Conservation (phyloP, 2,329 filamentous ascomycete genomes). For the Diaporthe citriasiana region DNA sequence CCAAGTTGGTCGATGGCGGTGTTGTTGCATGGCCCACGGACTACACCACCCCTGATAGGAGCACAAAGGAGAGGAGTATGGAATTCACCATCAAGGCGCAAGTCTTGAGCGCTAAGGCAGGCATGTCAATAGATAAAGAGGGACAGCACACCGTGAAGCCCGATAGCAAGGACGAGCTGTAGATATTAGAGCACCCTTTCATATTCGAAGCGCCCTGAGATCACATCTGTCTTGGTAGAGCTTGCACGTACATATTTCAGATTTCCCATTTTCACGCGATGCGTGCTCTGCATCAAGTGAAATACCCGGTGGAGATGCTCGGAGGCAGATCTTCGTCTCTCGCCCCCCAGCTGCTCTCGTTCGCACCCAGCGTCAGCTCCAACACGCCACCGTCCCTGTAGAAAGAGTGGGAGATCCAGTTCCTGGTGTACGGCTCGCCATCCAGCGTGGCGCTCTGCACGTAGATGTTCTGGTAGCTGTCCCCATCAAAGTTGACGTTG, state of each 20-base stretch:
- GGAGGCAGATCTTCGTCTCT: constrained; percentile 64
- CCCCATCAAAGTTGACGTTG: constrained; percentile 68
- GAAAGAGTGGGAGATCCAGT: constrained; percentile 73
- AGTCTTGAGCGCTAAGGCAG: constrained; percentile 50
- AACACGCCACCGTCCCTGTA: constrained; percentile 69
- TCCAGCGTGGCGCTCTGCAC: constrained; percentile 71
- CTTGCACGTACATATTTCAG: neutral
- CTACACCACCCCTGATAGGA: constrained; percentile 49
- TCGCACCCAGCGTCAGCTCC: constrained; percentile 65
- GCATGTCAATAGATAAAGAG: constrained; percentile 3
- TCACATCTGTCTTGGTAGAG: neutral
- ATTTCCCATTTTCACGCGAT: no score
- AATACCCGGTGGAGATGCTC: constrained; percentile 49
- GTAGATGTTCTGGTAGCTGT: constrained; percentile 66
- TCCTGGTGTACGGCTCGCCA: constrained; percentile 67
- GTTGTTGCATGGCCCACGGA: constrained; percentile 50
- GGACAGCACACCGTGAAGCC: constrained; percentile 27
- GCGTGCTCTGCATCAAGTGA: constrained; percentile 13
- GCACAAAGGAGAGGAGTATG: constrained; percentile 48
- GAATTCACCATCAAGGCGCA: constrained; percentile 55
- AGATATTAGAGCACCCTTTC: neutral
- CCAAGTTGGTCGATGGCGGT: constrained; percentile 46
- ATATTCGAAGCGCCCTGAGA: neutral
- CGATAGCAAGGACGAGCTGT: constrained; percentile 41
- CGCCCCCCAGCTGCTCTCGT: constrained; percentile 69